Evolutionary conservation across 257 asterid species (phyloP), one percentile per base, ranked within the genome.

Genomic region (Rehmannia glutinosa): DNA sequence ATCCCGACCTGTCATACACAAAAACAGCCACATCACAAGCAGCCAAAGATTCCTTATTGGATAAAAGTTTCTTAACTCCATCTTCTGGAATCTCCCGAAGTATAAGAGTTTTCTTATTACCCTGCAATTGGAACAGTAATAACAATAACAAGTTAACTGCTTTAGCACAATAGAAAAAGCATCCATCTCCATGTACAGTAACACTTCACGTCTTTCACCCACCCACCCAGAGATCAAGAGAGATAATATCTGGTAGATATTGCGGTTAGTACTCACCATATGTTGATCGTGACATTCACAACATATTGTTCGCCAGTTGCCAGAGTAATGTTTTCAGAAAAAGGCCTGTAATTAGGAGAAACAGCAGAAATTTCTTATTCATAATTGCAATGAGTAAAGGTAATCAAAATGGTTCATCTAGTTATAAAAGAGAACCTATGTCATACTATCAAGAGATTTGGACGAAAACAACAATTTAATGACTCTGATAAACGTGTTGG

Each of bases 71-170:
- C 71, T 83, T 85, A 59, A 85, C 87, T 61, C 77, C 96, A 59
- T 86, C 95, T 79, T 90, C 97, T 47, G 96, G 95, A 80, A 93
- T 85, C 85, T 93, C 99, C 51, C 84, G 79, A 73, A 90, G 88
- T 27, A 93, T 86, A 73, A 93, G 96, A 33, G 87, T 86, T 73
- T 81, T 93, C 84, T 68, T 83, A 47, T 73, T 69, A 61, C 96
- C 97, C 99, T 91, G 96, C 68, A 78, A 69, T 53, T n/a, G 49
- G 35, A 68, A 68, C 45, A 46, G 57, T 27, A 15, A 11, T 62
- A 28, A n/a, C 27, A 47, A 15, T 56, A 30, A 59, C 20, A 66
- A 36, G 17, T 61, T 54, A 45, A 28, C 41, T 50, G 52, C 50
- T 54, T 57, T 17, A 15, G 42, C 13, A 49, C 33, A 57, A 62